A percentile compares a stretch with the other conserved stretches of the same genome.
Conservation (phyloP, 2,329 filamentous ascomycete genomes). For the Colletotrichum tropicale region DNA sequence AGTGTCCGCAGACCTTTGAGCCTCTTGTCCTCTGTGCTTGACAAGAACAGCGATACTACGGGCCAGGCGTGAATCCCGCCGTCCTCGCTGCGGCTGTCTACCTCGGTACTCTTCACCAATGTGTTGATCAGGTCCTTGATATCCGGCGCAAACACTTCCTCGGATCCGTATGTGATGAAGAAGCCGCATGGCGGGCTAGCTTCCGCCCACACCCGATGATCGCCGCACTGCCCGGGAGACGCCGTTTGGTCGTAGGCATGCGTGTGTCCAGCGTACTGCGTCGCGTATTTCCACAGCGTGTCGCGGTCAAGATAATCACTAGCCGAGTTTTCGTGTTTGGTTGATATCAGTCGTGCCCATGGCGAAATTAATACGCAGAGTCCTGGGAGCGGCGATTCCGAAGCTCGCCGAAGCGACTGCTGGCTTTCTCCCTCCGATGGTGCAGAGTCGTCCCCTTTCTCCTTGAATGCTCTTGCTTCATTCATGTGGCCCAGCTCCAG, state of each 20-base stretch:
- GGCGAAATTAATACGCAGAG: slow-evolving; percentile 79
- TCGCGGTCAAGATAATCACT: slow-evolving; percentile 77
- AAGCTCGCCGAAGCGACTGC: slow-evolving; percentile 2
- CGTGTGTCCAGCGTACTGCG: slow-evolving; percentile 66
- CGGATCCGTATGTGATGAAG: slow-evolving; percentile 73
- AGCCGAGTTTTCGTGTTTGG: slow-evolving; percentile 68
- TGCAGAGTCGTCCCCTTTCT: slow-evolving; percentile 1
- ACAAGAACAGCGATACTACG: slow-evolving; percentile 67
- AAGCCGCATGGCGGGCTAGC: slow-evolving; percentile 72
- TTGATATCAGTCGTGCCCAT: slow-evolving; percentile 77
- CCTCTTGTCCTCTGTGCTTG: slow-evolving; percentile 51
- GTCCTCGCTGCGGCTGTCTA: slow-evolving; percentile 64
- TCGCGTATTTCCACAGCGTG: slow-evolving; percentile 72
- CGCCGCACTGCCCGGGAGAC: slow-evolving; percentile 74
- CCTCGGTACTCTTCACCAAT: slow-evolving; percentile 56
- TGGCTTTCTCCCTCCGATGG: slow-evolving; percentile 12
- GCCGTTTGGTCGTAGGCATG: slow-evolving; percentile 36
- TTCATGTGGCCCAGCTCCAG: slow-evolving; percentile 64
- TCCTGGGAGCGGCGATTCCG: slow-evolving; percentile 33
- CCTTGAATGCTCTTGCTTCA: slow-evolving; percentile 21
- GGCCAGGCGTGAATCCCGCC: slow-evolving; percentile 85
- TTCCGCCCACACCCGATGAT: slow-evolving; percentile 68
- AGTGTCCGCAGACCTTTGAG: slow-evolving; percentile 53
- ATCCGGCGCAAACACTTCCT: slow-evolving; percentile 79
- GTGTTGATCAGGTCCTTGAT: slow-evolving; percentile 64